Base-by-base conservation (phyloP, 2,329 filamentous ascomycete species). In the Calonectria naviculata region DNA sequence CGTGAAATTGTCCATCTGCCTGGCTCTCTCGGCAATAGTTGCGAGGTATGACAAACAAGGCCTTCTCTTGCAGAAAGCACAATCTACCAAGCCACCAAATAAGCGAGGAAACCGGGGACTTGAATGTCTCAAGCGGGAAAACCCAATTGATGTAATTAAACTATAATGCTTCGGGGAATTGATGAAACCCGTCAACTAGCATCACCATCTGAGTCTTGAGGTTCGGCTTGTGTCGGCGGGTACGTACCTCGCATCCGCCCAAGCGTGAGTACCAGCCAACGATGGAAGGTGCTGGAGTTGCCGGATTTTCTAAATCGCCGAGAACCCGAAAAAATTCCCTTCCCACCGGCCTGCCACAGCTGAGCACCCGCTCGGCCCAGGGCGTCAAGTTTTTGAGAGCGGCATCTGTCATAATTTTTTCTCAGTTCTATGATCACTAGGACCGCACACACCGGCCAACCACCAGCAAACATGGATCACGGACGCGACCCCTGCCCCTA, bases 401-500 rank as follows among this genome's bases (percentile, higher is more conserved):
- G 67, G 60, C 70, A 67, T 52, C 60, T 65, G 26, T 75, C 72
- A 75, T 71, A 75, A 46, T 74, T 78, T 76, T 76, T 75, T 75
- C 41, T 36, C 47, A 41, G 62, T 65, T 36, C 62, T n/a, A n/a
- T n/a, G n/a, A n/a, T n/a, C n/a, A n/a, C n/a, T n/a, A n/a, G n/a
- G n/a, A n/a, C n/a, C n/a, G n/a, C n/a, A n/a, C n/a, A n/a, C n/a
- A 42, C 62, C 54, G 46, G 65, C 71, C 49, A 68, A 61, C 71
- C 62, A 71, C 65, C 62, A 46, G 28, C 17, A 65, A 70, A 76
- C 65, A 97, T 98, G 93, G 96, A 99, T 91, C 97, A 98, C 89
- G 93, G 94, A 75, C 91, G 97, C 87, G 97, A 98, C 85, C 97
- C 97, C 74, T 98, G 97, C 86, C 97, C 97, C 68, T 98, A 93